Evolutionary conservation across 2,329 filamentous ascomycete species (phyloP), one percentile per base, ranked within the genome.

Genomic region (Elsinoe fawcettii): DNA sequence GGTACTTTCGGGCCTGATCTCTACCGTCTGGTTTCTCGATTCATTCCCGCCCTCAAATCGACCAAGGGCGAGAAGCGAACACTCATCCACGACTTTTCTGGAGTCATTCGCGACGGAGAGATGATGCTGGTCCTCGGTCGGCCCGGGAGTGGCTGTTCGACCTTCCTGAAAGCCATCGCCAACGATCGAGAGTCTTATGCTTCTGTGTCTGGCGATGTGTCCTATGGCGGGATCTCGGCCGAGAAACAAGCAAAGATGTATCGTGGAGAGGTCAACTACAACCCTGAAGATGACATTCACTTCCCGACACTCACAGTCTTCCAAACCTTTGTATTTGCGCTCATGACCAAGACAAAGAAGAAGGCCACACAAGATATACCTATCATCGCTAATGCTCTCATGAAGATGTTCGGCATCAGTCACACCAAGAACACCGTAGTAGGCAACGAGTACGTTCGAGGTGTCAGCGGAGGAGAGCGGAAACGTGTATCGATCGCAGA

Each of bases 1-100:
- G 87, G 87, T 20, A 90, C 87, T 0, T 92, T 93, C 67, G 88
- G 88, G 0, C 88, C 88, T 0, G 88, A 92, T 69, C 73, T 92
- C 1, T 92, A 88, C 68, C 78, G 75, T 20, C 72, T 88, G 5
- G 63, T 90, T 12, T 75, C 74, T 30, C 66, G 73, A 5, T 83
- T 80, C 58, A 65, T 82, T 22, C 81, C 81, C 0, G 71, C 73
- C 18, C 70, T 82, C 14, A 73, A 70, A 37, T 69, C 80, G 47
- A 73, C 75, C 5, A 74, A 74, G 47, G 75, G 75, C 3, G 74
- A 78, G 27, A 76, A 76, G 14, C 73, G 80, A 34, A 75, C 76
- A 25, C 67, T 89, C 20, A 80, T 88, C 58, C 75, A 85, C 63
- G 82, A 85, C 61, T 88, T 88, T 66, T 82, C 77, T 3, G 86